Evolutionary conservation across 129 eudicot genomes (phyloP).

Genomic region (Tagetes patula): DNA sequence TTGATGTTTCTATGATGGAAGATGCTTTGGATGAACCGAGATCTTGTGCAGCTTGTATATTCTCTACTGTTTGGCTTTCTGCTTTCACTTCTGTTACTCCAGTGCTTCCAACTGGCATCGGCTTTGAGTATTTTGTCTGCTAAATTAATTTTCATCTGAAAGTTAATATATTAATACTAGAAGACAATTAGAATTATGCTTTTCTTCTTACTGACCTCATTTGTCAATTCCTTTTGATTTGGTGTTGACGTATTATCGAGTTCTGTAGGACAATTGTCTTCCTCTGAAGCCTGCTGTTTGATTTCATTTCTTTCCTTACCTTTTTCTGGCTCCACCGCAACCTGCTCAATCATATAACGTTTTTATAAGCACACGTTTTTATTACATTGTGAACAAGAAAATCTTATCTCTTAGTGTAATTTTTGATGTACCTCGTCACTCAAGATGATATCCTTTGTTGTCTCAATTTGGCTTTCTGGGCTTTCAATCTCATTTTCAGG

Average conservation of each 20-base stretch:
- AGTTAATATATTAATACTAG: slow-evolving; percentile 4
- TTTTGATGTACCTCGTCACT: slow-evolving; percentile 29
- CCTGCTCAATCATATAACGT: slow-evolving; percentile 28
- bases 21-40: slow-evolving; percentile 13
- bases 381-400: slow-evolving; percentile 17
- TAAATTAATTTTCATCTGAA: slow-evolving; percentile 11
- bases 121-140: slow-evolving; percentile 18
- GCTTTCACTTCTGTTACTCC: slow-evolving; percentile 22
- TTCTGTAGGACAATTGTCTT: slow-evolving; percentile 24
- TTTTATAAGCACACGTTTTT: slow-evolving; percentile 13
- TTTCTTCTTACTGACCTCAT: slow-evolving; percentile 30
- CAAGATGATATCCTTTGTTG: slow-evolving; percentile 24
- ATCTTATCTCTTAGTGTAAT: background rate
- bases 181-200: background rate
- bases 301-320: slow-evolving; percentile 20
- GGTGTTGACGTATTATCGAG: slow-evolving; percentile 24
- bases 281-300: slow-evolving; percentile 19
- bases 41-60: slow-evolving; percentile 21
- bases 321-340: slow-evolving; percentile 18
- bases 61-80: slow-evolving; percentile 13
- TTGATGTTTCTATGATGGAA: slow-evolving; percentile 6
- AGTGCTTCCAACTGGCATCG: slow-evolving; percentile 8
- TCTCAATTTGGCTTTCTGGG: slow-evolving; percentile 13
- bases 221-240: slow-evolving; percentile 22
- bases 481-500: slow-evolving; percentile 24